Evolutionary conservation across 495 filamentous ascomycete species (phyloP), one percentile per base, ranked within the genome.

Genomic region (Cercophora newfieldiana): DNA sequence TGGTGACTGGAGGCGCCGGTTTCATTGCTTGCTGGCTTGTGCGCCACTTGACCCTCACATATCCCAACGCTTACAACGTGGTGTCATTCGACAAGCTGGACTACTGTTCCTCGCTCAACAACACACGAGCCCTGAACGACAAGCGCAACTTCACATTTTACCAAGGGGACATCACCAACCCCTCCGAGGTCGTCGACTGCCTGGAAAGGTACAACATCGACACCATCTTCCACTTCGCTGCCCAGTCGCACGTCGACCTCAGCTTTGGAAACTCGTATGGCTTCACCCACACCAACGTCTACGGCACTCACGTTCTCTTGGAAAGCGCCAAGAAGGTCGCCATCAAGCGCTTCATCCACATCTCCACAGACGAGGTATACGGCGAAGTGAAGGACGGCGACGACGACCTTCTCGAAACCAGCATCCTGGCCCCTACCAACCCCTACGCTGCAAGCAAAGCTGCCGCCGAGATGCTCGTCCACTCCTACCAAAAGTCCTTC

Each of bases 381-480:
- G 90, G 90, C 56, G 90, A 91, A 73, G 88, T 89, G 22, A 80
- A 83, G 37, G 84, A 84, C 51, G 88, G 82, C 31, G 84, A 82
- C 3, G 85, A 85, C 47, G 88, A 90, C 69, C 74, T 89, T 61
- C 73, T 84, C 4, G 89, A 90, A 74, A 81, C 79, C 25, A 85
- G 83, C 66, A 81, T 87, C 50, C 78, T 92, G 16, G 82, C 83
- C 1, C 90, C 90, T 0, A 91, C 89, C 26, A 93, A 93, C 69
- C 90, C 90, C 24, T 93, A 93, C 66, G 86, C 89, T 8, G 90
- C 89, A 1, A 87, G 84, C 74, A 93, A 93, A 73, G 90, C 90
- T 0, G 90, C 90, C 1, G 90, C 90, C 19, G 90, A 92, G 77
- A 93, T 92, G 90, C 79, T 90, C 62, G 88, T 92, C n/a, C 83